phyloP scores from a whole-genome alignment of 352 stramenopile genomes.

The Peronospora farinosa region DNA sequence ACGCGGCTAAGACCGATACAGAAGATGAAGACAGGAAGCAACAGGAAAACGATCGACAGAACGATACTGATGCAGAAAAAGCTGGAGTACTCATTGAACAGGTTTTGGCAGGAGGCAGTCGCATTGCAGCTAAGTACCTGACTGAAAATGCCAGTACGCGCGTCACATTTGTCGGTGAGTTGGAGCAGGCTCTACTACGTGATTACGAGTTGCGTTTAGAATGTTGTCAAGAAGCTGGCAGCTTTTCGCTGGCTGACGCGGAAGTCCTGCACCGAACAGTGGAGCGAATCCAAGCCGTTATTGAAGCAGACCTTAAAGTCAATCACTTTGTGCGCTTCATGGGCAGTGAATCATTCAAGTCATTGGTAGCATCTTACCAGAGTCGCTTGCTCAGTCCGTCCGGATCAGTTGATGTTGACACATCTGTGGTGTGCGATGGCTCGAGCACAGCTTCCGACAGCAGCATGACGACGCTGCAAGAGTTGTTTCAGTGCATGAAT shows the following conservation, averaged over 20 bases:
- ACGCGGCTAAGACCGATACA: conserved; percentile 32
- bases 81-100: conserved; percentile 67
- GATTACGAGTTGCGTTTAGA: conserved; percentile 58
- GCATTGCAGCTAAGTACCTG: conserved; percentile 63
- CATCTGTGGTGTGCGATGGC: conserved; percentile 22
- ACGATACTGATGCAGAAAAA: conserved; percentile 23
- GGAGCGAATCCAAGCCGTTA: conserved; percentile 43
- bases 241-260: conserved; percentile 60
- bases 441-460: conserved; percentile 55
- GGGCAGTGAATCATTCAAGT: conserved; percentile 73
- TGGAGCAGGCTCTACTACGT: conserved; percentile 44
- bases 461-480: conserved; percentile 79
- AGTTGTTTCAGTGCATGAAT: conserved; percentile 87
- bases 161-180: conserved; percentile 67
- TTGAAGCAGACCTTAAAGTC: conserved; percentile 75
- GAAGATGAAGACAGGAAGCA: conserved; percentile 25
- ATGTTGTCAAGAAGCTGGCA: conserved; percentile 51
- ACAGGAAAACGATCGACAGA: conserved; percentile 22
- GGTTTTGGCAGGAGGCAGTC: conserved; percentile 44
- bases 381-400: conserved; percentile 67
- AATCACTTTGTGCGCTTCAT: conserved; percentile 87
- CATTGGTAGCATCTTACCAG: conserved; percentile 67
- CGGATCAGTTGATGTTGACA: conserved; percentile 22
- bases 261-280: conserved; percentile 53
- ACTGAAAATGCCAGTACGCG: conserved; percentile 40